phyloP scores from a whole-genome alignment of 306 rosid genomes.

The Gastrolobium bilobum region DNA sequence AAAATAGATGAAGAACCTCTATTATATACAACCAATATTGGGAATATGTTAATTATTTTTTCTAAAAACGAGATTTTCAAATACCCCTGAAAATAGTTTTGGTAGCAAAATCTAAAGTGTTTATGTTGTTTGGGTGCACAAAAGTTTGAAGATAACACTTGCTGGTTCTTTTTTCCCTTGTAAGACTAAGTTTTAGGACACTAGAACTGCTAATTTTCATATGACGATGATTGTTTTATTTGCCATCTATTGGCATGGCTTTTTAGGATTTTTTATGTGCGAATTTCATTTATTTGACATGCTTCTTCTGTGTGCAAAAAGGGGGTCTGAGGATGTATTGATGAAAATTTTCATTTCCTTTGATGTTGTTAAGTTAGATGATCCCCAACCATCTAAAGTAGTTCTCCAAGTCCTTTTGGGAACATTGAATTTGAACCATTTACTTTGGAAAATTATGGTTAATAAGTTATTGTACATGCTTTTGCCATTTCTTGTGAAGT shows the following conservation, averaged over 20 bases:
- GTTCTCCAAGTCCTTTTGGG: conserved; percentile 22
- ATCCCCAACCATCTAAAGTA: conserved; percentile 24
- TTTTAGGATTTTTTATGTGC: conserved; percentile 25
- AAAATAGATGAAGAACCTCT: conserved; percentile 16
- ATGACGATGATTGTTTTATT: conserved; percentile 20
- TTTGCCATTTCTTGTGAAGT: conserved; percentile 17
- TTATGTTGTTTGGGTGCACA: not conserved
- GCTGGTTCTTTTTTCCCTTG: not conserved
- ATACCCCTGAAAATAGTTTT: conserved; percentile 6
- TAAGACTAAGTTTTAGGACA: not conserved
- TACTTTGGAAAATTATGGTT: conserved; percentile 20
- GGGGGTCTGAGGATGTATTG: not conserved
- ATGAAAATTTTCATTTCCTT: not conserved
- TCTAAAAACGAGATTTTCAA: not conserved
- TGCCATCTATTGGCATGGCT: not conserved
- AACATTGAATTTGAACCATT: conserved; percentile 16
- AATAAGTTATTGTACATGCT: conserved; percentile 1
- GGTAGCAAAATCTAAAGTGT: conserved; percentile 13
- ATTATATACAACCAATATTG: not conserved
- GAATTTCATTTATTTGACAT: not conserved
- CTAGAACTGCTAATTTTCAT: conserved; percentile 4
- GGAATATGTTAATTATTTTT: not conserved
- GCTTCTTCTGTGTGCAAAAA: conserved; percentile 8
- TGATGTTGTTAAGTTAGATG: conserved; percentile 29
- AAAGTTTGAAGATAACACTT: conserved; percentile 9